Evolutionary conservation across 495 filamentous ascomycete genomes (phyloP).

Genomic region (Neurospora sp.): DNA sequence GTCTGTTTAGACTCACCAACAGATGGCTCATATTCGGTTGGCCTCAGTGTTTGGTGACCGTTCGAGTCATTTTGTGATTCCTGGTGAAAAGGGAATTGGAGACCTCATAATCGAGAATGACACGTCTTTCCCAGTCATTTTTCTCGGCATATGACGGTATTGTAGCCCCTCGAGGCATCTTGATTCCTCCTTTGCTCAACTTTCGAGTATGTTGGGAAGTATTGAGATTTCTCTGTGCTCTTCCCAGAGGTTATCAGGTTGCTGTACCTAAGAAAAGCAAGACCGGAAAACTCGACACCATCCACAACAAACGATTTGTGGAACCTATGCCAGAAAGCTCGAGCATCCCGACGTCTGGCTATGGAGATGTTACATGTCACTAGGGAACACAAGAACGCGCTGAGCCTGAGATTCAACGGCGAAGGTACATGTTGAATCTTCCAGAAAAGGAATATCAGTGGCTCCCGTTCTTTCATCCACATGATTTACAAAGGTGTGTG

Average conservation of each 20-base stretch:
- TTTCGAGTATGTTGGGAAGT: not conserved
- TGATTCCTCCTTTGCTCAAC: not conserved
- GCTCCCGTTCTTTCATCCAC: not conserved
- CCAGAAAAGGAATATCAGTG: not conserved
- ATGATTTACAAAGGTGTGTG: not conserved
- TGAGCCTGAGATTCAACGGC: not conserved
- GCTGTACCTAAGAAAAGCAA: not conserved
- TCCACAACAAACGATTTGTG: not conserved
- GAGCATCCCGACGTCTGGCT: not conserved
- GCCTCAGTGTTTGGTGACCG: not conserved
- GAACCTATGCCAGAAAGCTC: not conserved
- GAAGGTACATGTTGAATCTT: not conserved
- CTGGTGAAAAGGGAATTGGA: not conserved
- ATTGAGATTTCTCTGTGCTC: not conserved
- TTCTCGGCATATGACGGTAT: not conserved
- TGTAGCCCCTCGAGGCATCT: not conserved
- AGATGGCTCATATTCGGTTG: not conserved
- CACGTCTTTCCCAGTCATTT: not conserved
- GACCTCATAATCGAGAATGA: not conserved
- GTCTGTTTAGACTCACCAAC: not conserved
- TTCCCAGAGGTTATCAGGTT: not conserved
- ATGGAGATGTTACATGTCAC: not conserved
- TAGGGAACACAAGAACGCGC: not conserved
- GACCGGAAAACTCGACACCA: not conserved
- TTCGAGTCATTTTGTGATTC: not conserved